Evolutionary conservation across 805 yeast genomes (phyloP), one percentile per base, ranked within the genome.

Genomic region (Hyphopichia homilentoma): DNA sequence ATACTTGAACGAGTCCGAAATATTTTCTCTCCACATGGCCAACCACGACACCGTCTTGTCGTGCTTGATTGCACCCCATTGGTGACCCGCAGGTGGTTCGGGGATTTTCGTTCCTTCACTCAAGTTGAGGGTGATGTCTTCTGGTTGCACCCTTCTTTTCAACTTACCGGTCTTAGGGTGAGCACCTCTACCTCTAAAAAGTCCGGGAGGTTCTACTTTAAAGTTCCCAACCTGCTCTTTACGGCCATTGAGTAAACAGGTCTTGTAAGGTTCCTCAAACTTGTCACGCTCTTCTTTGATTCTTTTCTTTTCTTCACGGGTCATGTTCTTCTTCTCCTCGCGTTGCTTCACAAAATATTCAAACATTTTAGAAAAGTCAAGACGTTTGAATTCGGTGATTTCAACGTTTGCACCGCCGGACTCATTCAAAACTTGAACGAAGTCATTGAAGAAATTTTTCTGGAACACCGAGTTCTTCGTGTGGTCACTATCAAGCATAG

Each of bases 11-110:
- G 82, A 71, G 44, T 83, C 84, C 30, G 85, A 78, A 44, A 90
- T 84, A 51, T 90, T 90, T 59, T 90, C 97, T 53, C 83, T 80
- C 97, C 97, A 90, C 84, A 82, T 88, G 0, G 97, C 97, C 34
- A 90, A 68, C 98, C 98, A 90, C 8, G 90, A 79, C 17, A 89
- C 97, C 0, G 88, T 81, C 46, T 83, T 82, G 54, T 90, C 97
- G 54, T 89, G 94, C 43, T 73, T 74, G 16, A 90, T 70, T 45
- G 85, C 95, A 11, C 84, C 96, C 98, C 98, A 90, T 26, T 66
- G 43, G 48, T 87, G 96, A 2, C 96, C 96, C 8, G 61, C 75
- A 2, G 97, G 97, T 1, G 96, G 84, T 4, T 66, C 70, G 2
- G 98, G 97, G 2, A 87, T 65, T 13, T 73, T 68, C 0, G 81